phyloP scores from a whole-genome alignment of 768 basidiomycete genomes.

The Crucibulum laeve region DNA sequence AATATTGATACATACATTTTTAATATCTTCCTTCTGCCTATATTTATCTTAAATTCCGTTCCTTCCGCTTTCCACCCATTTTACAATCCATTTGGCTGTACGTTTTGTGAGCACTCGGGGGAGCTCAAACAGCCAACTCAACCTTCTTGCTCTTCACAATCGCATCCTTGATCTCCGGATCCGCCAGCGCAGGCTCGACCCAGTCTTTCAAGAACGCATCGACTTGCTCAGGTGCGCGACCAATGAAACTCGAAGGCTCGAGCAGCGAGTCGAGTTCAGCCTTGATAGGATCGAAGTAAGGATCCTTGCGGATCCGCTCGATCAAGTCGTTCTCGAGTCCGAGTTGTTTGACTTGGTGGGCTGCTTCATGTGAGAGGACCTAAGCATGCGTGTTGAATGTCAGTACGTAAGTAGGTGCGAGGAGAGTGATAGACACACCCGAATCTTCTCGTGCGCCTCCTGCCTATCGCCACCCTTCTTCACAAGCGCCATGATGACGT shows the following conservation, averaged over 20 bases:
- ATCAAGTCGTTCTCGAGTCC: conserved; percentile 96
- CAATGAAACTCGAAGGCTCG: conserved; percentile 86
- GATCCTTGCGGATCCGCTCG: conserved; percentile 71
- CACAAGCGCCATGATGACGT: conserved; percentile 98
- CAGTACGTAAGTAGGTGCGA: neutral
- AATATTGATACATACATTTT: too few relatives aligned
- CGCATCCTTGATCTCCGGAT: conserved; percentile 48
- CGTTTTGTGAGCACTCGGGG: neutral
- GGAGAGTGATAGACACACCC: conserved; percentile 41
- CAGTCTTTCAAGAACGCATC: conserved; percentile 83
- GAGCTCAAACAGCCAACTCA: conserved; percentile 57
- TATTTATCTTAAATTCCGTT: neutral
- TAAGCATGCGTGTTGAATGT: conserved; percentile 16
- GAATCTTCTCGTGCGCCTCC: conserved; percentile 93
- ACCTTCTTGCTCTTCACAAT: conserved; percentile 50
- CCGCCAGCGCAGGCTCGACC: conserved; percentile 79
- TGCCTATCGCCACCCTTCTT: conserved; percentile 94
- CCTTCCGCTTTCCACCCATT: neutral
- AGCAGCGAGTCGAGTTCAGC: conserved; percentile 72
- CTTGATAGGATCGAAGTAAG: conserved; percentile 91
- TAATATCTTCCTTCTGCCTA: too few relatives aligned
- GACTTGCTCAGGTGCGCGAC: conserved; percentile 93
- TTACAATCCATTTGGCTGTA: too few relatives aligned
- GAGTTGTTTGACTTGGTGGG: conserved; percentile 88
- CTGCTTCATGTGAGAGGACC: conserved; percentile 94